phyloP scores from a whole-genome alignment of 768 basidiomycete genomes.

The Cystobasidium tubakii region DNA sequence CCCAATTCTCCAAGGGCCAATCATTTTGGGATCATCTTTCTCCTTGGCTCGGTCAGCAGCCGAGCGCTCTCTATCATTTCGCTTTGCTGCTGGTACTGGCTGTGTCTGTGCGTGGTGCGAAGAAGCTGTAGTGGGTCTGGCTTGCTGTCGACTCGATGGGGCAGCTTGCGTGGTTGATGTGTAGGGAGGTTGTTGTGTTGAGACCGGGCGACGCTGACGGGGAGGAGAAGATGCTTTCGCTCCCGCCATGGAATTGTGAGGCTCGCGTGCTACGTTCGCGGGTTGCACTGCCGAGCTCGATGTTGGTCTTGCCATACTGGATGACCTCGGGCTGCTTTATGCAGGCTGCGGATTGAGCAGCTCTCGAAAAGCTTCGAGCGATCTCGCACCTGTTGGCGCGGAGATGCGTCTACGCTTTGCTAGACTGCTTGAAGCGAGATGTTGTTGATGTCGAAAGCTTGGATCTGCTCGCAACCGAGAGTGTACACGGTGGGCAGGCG shows the following conservation, averaged over 20 bases:
- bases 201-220: constrained; percentile 21
- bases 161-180: constrained; percentile 9
- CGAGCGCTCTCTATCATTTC: constrained; percentile 26
- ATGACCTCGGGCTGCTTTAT: neutral
- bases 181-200: constrained; percentile 7
- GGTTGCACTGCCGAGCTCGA: constrained; percentile 5
- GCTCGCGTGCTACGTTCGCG: neutral
- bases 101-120: constrained; percentile 7
- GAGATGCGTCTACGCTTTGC: neutral
- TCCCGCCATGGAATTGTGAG: neutral
- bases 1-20: constrained; percentile 89
- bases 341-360: constrained; percentile 6
- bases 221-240: constrained; percentile 16
- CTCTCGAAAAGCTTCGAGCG: neutral
- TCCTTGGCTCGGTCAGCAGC: constrained; percentile 18
- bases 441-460: neutral
- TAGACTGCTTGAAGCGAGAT: neutral
- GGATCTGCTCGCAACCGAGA: neutral
- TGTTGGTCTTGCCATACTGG: constrained; percentile 27
- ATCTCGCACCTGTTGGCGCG: neutral
- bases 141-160: constrained; percentile 21
- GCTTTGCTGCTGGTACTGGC: constrained; percentile 4
- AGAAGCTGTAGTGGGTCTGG: constrained; percentile 6
- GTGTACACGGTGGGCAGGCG: neutral
- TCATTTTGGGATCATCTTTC: constrained; percentile 63